phyloP scores from a whole-genome alignment of 148 eudicot species.

The Mesembryanthemum crystallinum region DNA sequence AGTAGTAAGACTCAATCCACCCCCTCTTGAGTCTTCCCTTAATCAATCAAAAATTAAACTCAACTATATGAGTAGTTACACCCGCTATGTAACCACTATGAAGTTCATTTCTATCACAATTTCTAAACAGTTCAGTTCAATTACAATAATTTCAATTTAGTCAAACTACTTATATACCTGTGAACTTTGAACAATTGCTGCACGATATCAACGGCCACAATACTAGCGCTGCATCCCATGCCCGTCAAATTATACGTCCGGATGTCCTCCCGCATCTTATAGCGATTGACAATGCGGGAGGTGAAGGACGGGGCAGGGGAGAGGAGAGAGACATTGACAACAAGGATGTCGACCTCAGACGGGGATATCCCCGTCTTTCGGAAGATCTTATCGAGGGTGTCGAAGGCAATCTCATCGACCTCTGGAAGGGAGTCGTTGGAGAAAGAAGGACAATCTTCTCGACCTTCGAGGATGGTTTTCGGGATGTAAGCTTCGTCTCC shows the following conservation, averaged over 20 bases:
- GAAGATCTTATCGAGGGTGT: conserved; percentile 51
- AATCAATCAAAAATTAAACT: no score
- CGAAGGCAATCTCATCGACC: conserved; percentile 47
- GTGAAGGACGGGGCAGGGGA: conserved; percentile 60
- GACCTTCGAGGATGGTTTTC: conserved; percentile 37
- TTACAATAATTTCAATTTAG: no score
- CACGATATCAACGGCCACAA: conserved; percentile 58
- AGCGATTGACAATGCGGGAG: conserved; percentile 54
- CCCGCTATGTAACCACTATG: no score
- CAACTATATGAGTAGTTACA: no score
- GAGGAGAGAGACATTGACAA: conserved; percentile 64
- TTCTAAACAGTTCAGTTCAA: no score
- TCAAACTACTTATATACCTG: conserved; percentile 11
- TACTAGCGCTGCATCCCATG: conserved; percentile 93
- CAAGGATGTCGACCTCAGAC: conserved; percentile 58
- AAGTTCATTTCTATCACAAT: no score
- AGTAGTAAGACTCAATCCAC: no score
- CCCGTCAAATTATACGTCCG: conserved; percentile 60
- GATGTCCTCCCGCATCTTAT: conserved; percentile 61
- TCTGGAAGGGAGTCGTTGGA: conserved; percentile 33
- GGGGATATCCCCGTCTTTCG: conserved; percentile 46
- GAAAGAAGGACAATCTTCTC: conserved; percentile 39
- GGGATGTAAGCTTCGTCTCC: conserved; percentile 66
- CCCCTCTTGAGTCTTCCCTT: no score
- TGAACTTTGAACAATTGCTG: conserved; percentile 48